Base-by-base conservation (phyloP, 2,329 filamentous ascomycete species). In the Truncatella angustata region DNA sequence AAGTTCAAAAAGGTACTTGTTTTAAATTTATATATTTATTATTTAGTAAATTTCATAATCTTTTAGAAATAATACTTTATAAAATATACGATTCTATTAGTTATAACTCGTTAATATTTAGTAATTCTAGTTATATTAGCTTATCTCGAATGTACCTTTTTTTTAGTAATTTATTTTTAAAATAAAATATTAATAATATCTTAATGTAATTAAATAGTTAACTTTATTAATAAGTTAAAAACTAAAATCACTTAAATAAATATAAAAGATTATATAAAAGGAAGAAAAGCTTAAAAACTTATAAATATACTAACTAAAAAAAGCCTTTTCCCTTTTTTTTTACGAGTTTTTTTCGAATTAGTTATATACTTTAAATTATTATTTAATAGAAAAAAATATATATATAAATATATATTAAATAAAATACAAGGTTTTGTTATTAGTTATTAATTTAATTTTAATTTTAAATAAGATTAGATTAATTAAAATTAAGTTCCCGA, bases 281-380 rank as follows among this genome's bases (percentile, higher is more conserved):
- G 2, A 28, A 14, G 10, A 10, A 26, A 26, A 30, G 24, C 3
- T 14, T 26, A 4, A 5, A 28, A 26, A 44, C 28, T 4, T 44
- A 9, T 4, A 14, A 2, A 26, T 44, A 4, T 2, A 28, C 24
- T 14, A 44, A 30, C 4, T 26, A 44, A 2, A 28, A n/a, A n/a
- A n/a, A n/a, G n/a, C n/a, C n/a, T n/a, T n/a, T n/a, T n/a, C n/a
- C n/a, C 2, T 26, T 2, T 5, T 9, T 28, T 5, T 26, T 44
- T 28, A 44, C 12, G 23, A 14, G n/a, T 44, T 44, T 26, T 44
- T 44, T 2, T 6, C 4, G 24, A 44, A 26, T 44, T 26, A 26
- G 28, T 44, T 21, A 21, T 44, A 26, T 44, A 44, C 24, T 44
- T 44, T 44, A 44, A 44, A 20, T 44, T 44, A 44, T 30, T 26